phyloP scores from a whole-genome alignment of 257 asterid species.

The Ocimum tenuiflorum region DNA sequence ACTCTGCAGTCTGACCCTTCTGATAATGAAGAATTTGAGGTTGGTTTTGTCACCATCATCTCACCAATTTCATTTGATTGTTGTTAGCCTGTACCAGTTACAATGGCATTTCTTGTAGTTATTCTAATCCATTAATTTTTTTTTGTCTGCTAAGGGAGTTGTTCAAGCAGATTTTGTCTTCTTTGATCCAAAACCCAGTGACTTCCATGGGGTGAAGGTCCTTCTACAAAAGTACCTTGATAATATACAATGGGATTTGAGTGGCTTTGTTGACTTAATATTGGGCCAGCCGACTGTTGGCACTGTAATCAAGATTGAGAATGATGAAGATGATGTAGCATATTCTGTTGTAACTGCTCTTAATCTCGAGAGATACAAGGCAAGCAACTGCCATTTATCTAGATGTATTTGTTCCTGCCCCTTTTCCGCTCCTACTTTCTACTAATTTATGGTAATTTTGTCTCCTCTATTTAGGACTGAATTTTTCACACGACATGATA shows the following conservation, averaged over 20 bases:
- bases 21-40: constrained; percentile 62
- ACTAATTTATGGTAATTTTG: too few species aligned
- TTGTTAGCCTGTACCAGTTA: neutral
- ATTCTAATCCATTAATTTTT: constrained; percentile 9
- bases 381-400: constrained; percentile 26
- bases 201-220: constrained; percentile 85
- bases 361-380: constrained; percentile 75
- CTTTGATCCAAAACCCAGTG: constrained; percentile 83
- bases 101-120: neutral
- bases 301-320: constrained; percentile 73
- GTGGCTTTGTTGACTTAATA: constrained; percentile 80
- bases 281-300: constrained; percentile 86
- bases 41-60: constrained; percentile 21
- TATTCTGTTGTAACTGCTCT: constrained; percentile 66
- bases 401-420: neutral
- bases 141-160: constrained; percentile 44
- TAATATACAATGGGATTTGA: constrained; percentile 70
- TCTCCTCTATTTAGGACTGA: too few species aligned
- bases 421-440: neutral
- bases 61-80: constrained; percentile 1
- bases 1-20: constrained; percentile 40
- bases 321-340: constrained; percentile 74
- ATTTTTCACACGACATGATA: too few species aligned
- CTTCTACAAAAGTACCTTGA: constrained; percentile 72
- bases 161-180: constrained; percentile 90